Evolutionary conservation across 371 early-diverging fungal species (phyloP).

Genomic region (Lichtheimia hyalospora): DNA sequence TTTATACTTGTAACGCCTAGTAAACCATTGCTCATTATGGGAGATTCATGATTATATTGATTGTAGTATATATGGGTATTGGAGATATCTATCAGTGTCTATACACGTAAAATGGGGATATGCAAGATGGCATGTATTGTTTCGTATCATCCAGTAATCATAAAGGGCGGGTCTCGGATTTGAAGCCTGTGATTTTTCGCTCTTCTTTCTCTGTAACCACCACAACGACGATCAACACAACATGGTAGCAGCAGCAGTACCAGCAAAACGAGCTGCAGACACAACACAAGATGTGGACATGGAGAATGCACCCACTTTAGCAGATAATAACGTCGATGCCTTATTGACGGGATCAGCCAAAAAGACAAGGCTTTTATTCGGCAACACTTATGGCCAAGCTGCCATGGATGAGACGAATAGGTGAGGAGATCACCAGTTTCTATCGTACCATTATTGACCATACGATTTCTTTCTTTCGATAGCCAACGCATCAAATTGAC

Average conservation of each 20-base stretch:
- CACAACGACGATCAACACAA: too few species aligned
- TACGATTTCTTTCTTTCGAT: not conserved
- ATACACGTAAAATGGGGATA: too few species aligned
- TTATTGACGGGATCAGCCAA: constrained; percentile 52
- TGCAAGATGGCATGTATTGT: too few species aligned
- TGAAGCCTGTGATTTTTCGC: too few species aligned
- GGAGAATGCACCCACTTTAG: constrained; percentile 1
- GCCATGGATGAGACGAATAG: constrained; percentile 59
- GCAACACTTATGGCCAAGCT: constrained; percentile 53
- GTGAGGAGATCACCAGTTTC: constrained; percentile 20
- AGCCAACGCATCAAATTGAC: constrained; percentile 74
- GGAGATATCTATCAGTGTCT: too few species aligned
- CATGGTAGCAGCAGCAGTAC: constrained; percentile 11
- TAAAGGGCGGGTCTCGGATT: too few species aligned
- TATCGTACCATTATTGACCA: not conserved
- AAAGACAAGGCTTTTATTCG: constrained; percentile 57
- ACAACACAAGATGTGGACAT: constrained; percentile 8
- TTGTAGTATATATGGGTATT: too few species aligned
- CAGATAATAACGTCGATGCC: constrained; percentile 19
- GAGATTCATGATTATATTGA: too few species aligned
- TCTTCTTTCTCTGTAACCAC: not conserved
- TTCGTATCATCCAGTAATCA: too few species aligned
- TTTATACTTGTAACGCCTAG: too few species aligned
- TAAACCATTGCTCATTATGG: too few species aligned
- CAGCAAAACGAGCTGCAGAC: constrained; percentile 8